phyloP scores from a whole-genome alignment of 495 filamentous ascomycete genomes.

The Daldinia bambusicola region DNA sequence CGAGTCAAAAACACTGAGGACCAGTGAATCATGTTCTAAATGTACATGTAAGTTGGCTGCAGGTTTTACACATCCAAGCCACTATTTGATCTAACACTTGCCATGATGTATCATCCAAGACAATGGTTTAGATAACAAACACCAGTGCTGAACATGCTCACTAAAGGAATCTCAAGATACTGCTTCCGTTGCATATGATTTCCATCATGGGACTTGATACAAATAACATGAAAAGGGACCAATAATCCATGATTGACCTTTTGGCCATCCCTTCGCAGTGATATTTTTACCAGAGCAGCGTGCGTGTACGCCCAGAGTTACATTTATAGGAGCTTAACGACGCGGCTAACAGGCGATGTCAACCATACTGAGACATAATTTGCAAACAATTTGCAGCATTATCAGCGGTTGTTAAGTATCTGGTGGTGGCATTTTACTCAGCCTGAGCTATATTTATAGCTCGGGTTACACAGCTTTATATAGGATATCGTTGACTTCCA shows the following conservation, averaged over 20 bases:
- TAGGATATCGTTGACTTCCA: not conserved
- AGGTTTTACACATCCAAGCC: not conserved
- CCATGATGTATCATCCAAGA: constrained; percentile 4
- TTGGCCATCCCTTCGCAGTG: too few species aligned
- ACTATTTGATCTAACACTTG: not conserved
- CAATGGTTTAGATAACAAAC: not conserved
- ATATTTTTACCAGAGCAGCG: not conserved
- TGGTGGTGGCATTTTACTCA: not conserved
- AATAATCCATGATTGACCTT: too few species aligned
- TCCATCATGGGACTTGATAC: not conserved
- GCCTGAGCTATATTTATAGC: not conserved
- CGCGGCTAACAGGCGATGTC: not conserved
- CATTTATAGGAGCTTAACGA: not conserved
- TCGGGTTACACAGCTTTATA: not conserved
- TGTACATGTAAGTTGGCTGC: not conserved
- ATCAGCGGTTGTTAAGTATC: not conserved
- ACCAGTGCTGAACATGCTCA: not conserved
- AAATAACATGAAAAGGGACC: not conserved
- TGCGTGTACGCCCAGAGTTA: not conserved
- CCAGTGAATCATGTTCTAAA: not conserved
- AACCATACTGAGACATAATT: not conserved
- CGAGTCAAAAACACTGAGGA: not conserved
- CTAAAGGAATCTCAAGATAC: not conserved
- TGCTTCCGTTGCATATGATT: not conserved
- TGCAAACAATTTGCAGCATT: not conserved